A percentile compares a stretch with the other conserved stretches of the same genome.
Conservation (phyloP, 208 protist genomes). For the Tritrichomonas foetus region DNA sequence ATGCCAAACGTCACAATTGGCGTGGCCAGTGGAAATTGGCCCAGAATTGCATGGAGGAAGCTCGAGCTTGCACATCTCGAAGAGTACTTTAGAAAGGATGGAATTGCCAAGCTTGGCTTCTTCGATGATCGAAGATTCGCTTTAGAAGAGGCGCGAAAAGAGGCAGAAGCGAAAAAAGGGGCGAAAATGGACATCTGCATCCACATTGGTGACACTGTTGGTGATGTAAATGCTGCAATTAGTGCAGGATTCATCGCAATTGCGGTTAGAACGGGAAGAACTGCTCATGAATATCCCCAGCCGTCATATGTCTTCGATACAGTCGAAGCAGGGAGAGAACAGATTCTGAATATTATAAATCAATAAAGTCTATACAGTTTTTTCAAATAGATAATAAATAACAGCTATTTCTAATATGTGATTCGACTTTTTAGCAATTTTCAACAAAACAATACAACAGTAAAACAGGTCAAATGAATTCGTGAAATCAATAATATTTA, state of each 20-base stretch:
- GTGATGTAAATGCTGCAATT: background rate
- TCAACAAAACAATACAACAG: too few relatives aligned
- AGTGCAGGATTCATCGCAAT: background rate
- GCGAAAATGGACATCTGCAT: background rate
- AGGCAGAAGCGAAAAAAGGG: background rate
- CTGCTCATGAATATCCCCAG: background rate
- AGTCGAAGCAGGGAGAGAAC: too few relatives aligned
- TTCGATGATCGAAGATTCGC: too few relatives aligned
- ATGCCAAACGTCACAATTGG: slow-evolving; percentile 2
- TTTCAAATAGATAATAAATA: too few relatives aligned
- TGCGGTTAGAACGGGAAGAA: background rate
- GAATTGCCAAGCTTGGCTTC: too few relatives aligned
- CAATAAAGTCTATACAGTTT: too few relatives aligned
- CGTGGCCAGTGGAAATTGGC: background rate
- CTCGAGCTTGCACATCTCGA: background rate
- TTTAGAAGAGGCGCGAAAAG: too few relatives aligned
- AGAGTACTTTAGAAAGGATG: background rate
- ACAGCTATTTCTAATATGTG: too few relatives aligned
- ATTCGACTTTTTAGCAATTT: too few relatives aligned
- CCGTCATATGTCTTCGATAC: background rate
- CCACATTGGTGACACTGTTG: background rate
- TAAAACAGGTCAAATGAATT: too few relatives aligned
- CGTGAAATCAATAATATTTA: too few relatives aligned
- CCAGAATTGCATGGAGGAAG: background rate
- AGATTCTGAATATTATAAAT: background rate